phyloP scores from a whole-genome alignment of 2,329 filamentous ascomycete species.

The Calonectria hongkongensis region DNA sequence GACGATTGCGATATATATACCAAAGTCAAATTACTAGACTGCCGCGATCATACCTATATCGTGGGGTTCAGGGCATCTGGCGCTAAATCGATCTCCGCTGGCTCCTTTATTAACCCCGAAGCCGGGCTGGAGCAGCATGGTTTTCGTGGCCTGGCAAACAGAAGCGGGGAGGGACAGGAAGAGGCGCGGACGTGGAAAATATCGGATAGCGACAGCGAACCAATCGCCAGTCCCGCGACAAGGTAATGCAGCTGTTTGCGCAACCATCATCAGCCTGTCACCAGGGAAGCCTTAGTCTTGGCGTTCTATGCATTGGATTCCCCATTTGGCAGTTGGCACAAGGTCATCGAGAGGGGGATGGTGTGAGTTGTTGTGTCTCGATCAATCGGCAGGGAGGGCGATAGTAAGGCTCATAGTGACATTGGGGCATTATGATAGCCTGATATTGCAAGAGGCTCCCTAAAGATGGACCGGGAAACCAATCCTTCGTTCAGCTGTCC shows the following conservation, averaged over 20 bases:
- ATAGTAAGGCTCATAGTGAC: slow-evolving; percentile 3
- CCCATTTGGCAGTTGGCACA: slow-evolving; percentile 13
- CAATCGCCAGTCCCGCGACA: not conserved
- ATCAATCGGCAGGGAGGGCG: not conserved
- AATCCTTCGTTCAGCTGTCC: not conserved
- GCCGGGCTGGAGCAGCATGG: slow-evolving; percentile 8
- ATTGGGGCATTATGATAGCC: not conserved
- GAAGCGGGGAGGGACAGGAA: slow-evolving; percentile 18
- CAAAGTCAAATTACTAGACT: not conserved
- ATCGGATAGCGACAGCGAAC: not conserved
- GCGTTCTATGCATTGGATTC: slow-evolving; percentile 11
- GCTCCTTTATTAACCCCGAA: not conserved
- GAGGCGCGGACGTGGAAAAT: slow-evolving; percentile 6
- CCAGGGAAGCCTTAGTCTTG: slow-evolving; percentile 6
- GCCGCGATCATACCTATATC: slow-evolving; percentile 1
- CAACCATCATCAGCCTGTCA: slow-evolving; percentile 6
- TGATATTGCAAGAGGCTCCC: not conserved
- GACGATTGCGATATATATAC: not conserved
- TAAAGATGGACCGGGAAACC: not conserved
- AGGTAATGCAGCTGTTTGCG: slow-evolving; percentile 12
- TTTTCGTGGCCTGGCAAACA: not conserved
- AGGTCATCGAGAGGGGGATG: not conserved
- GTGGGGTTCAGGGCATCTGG: slow-evolving; percentile 4
- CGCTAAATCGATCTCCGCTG: slow-evolving; percentile 17
- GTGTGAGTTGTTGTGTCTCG: not conserved